Evolutionary conservation across 1,284 basidiomycete genomes (phyloP).

Genomic region (Dichomitus squalens): DNA sequence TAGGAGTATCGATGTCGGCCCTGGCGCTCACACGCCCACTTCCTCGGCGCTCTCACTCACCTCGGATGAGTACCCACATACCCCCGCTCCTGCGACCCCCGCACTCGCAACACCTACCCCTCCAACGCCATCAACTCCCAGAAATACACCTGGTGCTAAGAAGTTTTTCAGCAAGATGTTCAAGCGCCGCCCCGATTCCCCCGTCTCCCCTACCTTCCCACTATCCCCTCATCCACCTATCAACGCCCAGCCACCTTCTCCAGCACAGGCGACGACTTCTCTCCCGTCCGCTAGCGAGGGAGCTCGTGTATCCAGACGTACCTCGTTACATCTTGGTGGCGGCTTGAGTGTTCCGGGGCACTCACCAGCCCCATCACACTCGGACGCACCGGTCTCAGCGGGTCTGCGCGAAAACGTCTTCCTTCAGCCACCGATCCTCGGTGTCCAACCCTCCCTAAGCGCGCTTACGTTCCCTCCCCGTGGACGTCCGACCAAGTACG

Average conservation of each 20-base stretch:
- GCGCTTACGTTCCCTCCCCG: conserved; percentile 42
- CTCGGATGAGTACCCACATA: conserved; percentile 32
- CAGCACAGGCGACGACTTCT: conserved; percentile 15
- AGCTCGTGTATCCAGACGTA: conserved; percentile 12
- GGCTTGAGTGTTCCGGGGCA: conserved; percentile 13
- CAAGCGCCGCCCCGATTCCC: conserved; percentile 52
- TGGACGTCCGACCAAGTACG: conserved; percentile 65
- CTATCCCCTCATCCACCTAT: conserved; percentile 21
- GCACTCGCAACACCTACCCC: conserved; percentile 16
- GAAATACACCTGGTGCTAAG: conserved; percentile 44
- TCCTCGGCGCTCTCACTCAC: conserved; percentile 45
- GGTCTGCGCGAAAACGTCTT: conserved; percentile 18
- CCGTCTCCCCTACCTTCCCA: conserved; percentile 15
- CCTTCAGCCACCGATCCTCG: conserved; percentile 61
- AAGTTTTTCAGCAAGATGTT: conserved; percentile 78
- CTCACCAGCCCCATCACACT: conserved; percentile 12
- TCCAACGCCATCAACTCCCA: conserved; percentile 24
- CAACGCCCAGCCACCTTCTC: conserved; percentile 25
- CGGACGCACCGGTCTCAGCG: conserved; percentile 15
- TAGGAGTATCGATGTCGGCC: conserved; percentile 20
- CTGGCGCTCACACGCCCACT: conserved; percentile 34
- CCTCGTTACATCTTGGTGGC: conserved; percentile 15
- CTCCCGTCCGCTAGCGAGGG: conserved; percentile 7
- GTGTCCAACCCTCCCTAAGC: conserved; percentile 59
- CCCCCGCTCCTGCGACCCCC: conserved; percentile 27